phyloP scores from a whole-genome alignment of 495 filamentous ascomycete species.

The Penicillium cosmopolitanum region DNA sequence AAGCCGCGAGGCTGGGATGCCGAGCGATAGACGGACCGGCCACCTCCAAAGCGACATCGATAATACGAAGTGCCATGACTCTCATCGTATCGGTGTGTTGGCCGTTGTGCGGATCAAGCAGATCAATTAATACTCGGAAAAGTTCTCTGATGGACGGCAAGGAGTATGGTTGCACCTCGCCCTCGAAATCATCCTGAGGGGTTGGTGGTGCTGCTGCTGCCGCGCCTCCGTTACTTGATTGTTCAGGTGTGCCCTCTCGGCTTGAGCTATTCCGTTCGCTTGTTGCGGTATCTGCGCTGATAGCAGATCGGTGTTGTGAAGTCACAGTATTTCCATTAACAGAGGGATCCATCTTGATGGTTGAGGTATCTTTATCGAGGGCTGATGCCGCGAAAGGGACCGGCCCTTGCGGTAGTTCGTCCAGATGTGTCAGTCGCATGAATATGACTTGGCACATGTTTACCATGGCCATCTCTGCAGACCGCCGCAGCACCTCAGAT shows the following conservation, averaged over 20 bases:
- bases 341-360: constrained; percentile 85
- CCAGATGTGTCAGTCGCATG: constrained; percentile 82
- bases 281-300: constrained; percentile 46
- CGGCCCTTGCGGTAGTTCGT: constrained; percentile 64
- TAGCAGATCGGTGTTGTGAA: constrained; percentile 49
- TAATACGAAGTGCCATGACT: constrained; percentile 95
- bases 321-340: constrained; percentile 70
- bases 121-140: constrained; percentile 91
- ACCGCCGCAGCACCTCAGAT: constrained; percentile 86
- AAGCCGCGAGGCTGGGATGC: constrained; percentile 82
- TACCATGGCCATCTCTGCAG: constrained; percentile 96
- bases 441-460: constrained; percentile 99
- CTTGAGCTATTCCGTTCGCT: constrained; percentile 41
- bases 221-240: constrained; percentile 39
- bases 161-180: constrained; percentile 82
- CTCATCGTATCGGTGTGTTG: constrained; percentile 93
- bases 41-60: constrained; percentile 96
- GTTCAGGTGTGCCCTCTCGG: constrained; percentile 40
- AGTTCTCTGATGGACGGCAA: constrained; percentile 92
- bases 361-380: constrained; percentile 55
- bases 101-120: constrained; percentile 89
- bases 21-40: constrained; percentile 94
- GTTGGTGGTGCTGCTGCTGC: constrained; percentile 50
- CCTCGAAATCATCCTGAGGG: constrained; percentile 38
- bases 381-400: constrained; percentile 55